Base-by-base conservation (phyloP, 164 flowering plant genomes). In the Aristolochia californica region DNA sequence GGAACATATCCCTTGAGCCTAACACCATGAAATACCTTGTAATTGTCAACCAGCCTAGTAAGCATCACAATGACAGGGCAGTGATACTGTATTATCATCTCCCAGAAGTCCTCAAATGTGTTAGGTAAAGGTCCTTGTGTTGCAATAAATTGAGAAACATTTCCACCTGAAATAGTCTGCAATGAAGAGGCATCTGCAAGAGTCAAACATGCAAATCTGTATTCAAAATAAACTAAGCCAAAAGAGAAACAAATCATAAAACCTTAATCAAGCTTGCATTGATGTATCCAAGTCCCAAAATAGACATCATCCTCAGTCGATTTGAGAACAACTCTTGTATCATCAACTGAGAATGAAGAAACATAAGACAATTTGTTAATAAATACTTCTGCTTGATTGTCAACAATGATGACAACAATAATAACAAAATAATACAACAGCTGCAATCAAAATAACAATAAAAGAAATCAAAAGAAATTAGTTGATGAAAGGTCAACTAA, bases 81-180 rank as follows among this genome's bases (percentile, higher is more conserved):
- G 50, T 62, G 87, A 57, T 76, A 54, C 69, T 94, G 93, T 52
- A 87, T 60, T 26, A 94, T 77, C 99, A 94, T 94, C 75, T 85
- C 87, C 99, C 99, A 94, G 70, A 94, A 90, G 64, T 94, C 97
- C 72, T 94, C 95, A 72, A 62, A 79, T 27, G 99, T 90, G 60
- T 82, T 77, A 43, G 83, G 96, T n/a, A 87, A 72, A n/a, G 99
- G 99, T 56, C 99, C 97, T 80, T 89, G 99, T 52, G 99, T 90
- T 30, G 99, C 96, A 61, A 94, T 85, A 62, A 87, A 94, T 76
- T 62, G 77, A 63, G 87, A 72, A 57, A 86, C 65, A 38, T 57
- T 72, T 62, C 74, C 87, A 59, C 69, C 61, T 4, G 80, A 63
- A 59, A 78, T 66, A 62, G 78, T 62, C 99, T 93, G 66, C 75